These are phyloP conservation scores for Thecaphora frezii DNA, from an alignment of 1,284 basidiomycete species.

Conservation along the genomic window DNA sequence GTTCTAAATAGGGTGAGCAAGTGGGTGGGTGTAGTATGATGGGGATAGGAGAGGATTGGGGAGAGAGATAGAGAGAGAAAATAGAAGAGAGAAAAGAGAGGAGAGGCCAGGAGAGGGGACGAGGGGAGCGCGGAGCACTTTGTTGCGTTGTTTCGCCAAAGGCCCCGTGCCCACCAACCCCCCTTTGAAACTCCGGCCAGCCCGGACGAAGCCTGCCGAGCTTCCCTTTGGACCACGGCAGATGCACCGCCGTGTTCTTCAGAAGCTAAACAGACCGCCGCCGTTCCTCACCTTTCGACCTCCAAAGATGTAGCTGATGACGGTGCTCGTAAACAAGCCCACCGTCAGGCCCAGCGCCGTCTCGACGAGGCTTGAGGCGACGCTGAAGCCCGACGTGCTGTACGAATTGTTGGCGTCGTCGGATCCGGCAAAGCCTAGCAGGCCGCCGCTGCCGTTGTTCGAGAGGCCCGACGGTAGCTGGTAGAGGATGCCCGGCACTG, in stretches of 20 bases:
- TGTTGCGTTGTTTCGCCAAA: too few relatives aligned
- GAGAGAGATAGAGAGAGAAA: too few relatives aligned
- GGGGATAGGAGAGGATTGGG: too few relatives aligned
- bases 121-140: too few relatives aligned
- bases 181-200: too few relatives aligned
- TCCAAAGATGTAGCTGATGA: slow-evolving; percentile 48
- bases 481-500: slow-evolving; percentile 71
- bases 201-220: too few relatives aligned
- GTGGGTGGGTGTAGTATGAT: too few relatives aligned
- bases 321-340: slow-evolving; percentile 52
- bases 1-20: too few relatives aligned
- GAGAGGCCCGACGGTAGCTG: slow-evolving; percentile 85
- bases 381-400: slow-evolving; percentile 30
- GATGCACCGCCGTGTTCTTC: slow-evolving; percentile 5
- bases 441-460: slow-evolving; percentile 70
- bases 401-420: slow-evolving; percentile 15
- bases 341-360: slow-evolving; percentile 56
- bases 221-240: too few relatives aligned
- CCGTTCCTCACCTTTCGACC: slow-evolving; percentile 45
- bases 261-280: slow-evolving; percentile 53
- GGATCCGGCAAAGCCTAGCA: slow-evolving; percentile 69
- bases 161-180: too few relatives aligned
- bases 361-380: slow-evolving; percentile 46
- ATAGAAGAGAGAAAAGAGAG: too few relatives aligned
- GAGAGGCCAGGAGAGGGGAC: too few relatives aligned